Percentiles rank a stretch among this genome's conserved stretches.
phyloP scores from a whole-genome alignment of 2,329 filamentous ascomycete genomes.

The Pseudocercospora fijiensis region DNA sequence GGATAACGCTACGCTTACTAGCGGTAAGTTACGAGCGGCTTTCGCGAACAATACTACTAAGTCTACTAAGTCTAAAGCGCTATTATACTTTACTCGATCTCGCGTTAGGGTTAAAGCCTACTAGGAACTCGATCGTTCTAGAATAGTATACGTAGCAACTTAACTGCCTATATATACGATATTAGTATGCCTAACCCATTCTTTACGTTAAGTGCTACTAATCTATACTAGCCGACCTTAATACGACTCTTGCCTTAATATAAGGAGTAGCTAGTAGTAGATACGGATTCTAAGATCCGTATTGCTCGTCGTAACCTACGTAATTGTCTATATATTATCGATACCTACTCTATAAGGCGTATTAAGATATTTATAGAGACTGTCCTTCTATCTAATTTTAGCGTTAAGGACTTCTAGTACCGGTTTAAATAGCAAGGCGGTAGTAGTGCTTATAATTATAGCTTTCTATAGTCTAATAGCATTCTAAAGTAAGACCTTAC shows the following conservation, averaged over 20 bases:
- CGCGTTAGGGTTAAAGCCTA: background rate
- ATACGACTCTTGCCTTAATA: background rate
- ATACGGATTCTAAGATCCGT: background rate
- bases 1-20: background rate
- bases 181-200: too few relatives aligned
- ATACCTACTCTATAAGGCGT: background rate
- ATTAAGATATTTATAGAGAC: background rate
- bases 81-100: background rate
- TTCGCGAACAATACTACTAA: background rate
- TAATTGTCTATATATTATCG: background rate
- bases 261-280: background rate
- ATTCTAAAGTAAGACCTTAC: background rate
- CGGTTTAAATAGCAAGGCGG: background rate
- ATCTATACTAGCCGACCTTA: background rate
- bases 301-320: background rate
- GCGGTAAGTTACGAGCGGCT: background rate
- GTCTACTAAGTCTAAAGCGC: background rate
- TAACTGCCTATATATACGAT: too few relatives aligned
- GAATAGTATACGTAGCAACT: background rate
- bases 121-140: background rate
- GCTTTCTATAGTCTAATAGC: background rate
- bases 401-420: background rate
- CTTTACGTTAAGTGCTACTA: background rate
- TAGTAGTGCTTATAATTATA: background rate
- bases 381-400: background rate